Conservation (phyloP, 1,284 basidiomycete species). For the Schizopora paradoxa region DNA sequence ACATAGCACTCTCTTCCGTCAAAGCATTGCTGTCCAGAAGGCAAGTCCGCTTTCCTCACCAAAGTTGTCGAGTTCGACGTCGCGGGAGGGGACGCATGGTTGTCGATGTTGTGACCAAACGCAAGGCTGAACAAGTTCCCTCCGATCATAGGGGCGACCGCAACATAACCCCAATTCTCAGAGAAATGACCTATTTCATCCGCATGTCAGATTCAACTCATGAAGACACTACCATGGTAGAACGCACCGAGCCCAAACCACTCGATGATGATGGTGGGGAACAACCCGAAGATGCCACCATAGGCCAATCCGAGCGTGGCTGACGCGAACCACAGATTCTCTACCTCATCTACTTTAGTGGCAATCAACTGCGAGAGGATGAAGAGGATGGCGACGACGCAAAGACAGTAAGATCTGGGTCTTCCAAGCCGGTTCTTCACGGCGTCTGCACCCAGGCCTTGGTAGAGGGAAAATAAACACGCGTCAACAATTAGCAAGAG, state of each 20-base stretch:
- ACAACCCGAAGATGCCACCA: conserved; percentile 73
- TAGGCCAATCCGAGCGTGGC: conserved; percentile 69
- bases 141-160: conserved; percentile 71
- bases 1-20: conserved; percentile 49
- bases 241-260: conserved; percentile 78
- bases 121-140: conserved; percentile 82
- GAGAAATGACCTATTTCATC: conserved; percentile 53
- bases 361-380: conserved; percentile 65
- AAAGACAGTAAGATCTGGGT: conserved; percentile 69
- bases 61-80: conserved; percentile 6
- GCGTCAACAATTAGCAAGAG: not conserved
- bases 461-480: not conserved
- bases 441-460: conserved; percentile 72
- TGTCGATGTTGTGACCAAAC: conserved; percentile 77
- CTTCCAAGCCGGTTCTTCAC: conserved; percentile 51
- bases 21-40: conserved; percentile 40
- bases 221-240: conserved; percentile 2
- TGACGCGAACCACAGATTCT: conserved; percentile 72
- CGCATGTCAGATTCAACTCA: conserved; percentile 3
- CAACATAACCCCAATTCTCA: conserved; percentile 84
- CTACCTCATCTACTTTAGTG: conserved; percentile 52
- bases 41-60: conserved; percentile 23
- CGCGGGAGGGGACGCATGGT: conserved; percentile 40
- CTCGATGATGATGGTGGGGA: conserved; percentile 75
- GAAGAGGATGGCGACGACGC: conserved; percentile 61